Conservation (phyloP, 148 eudicot genomes). For the Cornus kousa region DNA sequence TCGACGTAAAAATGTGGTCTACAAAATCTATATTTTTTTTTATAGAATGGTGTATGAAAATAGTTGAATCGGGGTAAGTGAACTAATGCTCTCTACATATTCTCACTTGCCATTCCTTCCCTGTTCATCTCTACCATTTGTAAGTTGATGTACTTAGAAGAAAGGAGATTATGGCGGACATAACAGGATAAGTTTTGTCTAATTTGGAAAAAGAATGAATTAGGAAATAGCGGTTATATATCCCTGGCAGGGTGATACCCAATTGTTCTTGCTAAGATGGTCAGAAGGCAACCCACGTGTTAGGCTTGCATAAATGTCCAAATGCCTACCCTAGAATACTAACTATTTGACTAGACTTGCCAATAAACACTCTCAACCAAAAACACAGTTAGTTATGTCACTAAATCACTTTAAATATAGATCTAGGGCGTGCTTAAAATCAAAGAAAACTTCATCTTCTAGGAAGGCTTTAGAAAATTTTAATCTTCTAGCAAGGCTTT, state of each 20-base stretch:
- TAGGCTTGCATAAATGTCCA: background rate
- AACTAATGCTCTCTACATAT: too few species aligned
- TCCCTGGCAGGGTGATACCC: background rate
- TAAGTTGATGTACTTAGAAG: too few species aligned
- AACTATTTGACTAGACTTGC: background rate
- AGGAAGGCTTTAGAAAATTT: background rate
- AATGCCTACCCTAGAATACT: background rate
- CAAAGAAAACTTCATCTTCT: background rate
- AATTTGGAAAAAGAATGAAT: background rate
- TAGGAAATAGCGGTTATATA: background rate
- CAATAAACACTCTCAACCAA: background rate
- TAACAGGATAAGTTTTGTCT: background rate
- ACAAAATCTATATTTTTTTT: too few species aligned
- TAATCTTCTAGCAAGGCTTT: background rate
- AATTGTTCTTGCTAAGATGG: too few species aligned
- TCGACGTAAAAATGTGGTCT: background rate
- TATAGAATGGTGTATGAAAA: too few species aligned
- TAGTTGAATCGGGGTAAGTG: too few species aligned
- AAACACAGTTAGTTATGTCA: background rate
- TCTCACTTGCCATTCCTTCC: too few species aligned
- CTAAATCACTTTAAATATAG: background rate
- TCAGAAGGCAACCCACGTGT: background rate
- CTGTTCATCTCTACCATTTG: too few species aligned
- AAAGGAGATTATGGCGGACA: background rate
- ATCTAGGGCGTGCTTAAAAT: too few species aligned